Evolutionary conservation across 495 filamentous ascomycete species (phyloP), one percentile per base, ranked within the genome.

Genomic region (Hypoxylon fuscum): DNA sequence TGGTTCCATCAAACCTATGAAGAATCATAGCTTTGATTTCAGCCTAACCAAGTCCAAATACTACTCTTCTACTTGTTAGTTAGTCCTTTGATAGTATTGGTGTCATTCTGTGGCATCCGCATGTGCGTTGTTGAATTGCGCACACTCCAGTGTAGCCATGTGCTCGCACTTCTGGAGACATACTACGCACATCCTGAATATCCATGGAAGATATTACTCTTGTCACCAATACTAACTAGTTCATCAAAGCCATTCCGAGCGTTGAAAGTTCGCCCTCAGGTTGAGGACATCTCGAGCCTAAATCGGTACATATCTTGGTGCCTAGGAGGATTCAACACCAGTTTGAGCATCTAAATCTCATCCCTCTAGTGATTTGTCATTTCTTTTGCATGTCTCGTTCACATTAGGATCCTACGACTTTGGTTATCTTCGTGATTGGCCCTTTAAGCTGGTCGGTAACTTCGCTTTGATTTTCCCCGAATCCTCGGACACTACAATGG

Each of bases 391-490:
- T 58, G 25, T 54, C 22, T 41, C 32, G 18, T 15, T 38, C 25
- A 5, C 15, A 25, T 17, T 11, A 27, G 22, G 21, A 27, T 2
- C 34, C 52, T 25, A 21, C 35, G 11, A 32, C 17, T 48, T 44
- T 37, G 37, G 32, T 47, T 40, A 38, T 40, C 45, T 44, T 25
- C 18, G 22, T 43, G 20, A 45, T 37, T 34, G 23, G 14, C 12
- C n/a, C 12, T 31, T 29, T 18, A 56, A 32, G 37, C 69, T 72
- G 69, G 61, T 48, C 27, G 59, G 69, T 42, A 55, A 55, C 8
- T 20, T 69, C 37, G 47, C 43, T 15, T 47, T 69, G 42, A 62
- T 58, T 18, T 55, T 55, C 15, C 45, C 69, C 12, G 59, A 34
- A 51, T 55, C 67, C 32, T 59, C 59, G 49, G 59, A 62, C 14